Percentiles rank a stretch among this genome's conserved stretches.
Conservation (phyloP, 1,284 basidiomycete genomes). For the Athelia psychrophila region DNA sequence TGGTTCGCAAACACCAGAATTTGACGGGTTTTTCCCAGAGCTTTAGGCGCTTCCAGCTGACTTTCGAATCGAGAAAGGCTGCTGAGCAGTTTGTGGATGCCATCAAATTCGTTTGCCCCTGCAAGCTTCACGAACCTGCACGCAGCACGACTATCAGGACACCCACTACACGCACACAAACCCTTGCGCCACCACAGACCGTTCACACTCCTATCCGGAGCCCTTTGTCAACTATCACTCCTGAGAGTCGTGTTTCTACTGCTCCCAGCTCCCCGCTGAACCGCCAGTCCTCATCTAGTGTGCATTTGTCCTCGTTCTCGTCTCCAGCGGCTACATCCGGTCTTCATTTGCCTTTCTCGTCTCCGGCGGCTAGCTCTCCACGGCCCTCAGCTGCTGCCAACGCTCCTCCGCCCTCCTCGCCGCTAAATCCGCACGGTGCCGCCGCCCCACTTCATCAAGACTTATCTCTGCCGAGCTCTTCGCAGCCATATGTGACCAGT, state of each 20-base stretch:
- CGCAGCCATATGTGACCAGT: neutral
- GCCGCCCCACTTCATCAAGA: neutral
- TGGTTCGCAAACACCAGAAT: slow-evolving; percentile 7
- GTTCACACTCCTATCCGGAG: neutral
- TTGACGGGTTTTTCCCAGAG: slow-evolving; percentile 31
- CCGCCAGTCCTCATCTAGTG: neutral
- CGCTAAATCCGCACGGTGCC: neutral
- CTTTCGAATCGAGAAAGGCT: slow-evolving; percentile 47
- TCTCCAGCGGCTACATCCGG: too few relatives aligned
- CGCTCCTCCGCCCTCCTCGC: neutral
- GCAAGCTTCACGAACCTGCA: slow-evolving; percentile 36
- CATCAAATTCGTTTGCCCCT: slow-evolving; percentile 68
- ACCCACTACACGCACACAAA: neutral
- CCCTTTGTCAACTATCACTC: neutral
- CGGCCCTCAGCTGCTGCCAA: neutral
- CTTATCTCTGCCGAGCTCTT: neutral
- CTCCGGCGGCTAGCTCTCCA: neutral
- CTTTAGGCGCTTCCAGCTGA: slow-evolving; percentile 73
- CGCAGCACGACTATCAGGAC: neutral
- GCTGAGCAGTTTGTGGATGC: slow-evolving; percentile 57
- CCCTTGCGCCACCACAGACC: neutral
- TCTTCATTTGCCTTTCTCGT: too few relatives aligned
- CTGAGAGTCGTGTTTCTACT: neutral
- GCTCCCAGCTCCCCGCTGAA: neutral
- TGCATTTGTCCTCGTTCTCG: neutral